Evolutionary conservation across 2,329 filamentous ascomycete genomes (phyloP), one percentile per base, ranked within the genome.

Genomic region (Ceratocystis cacaofunesta): DNA sequence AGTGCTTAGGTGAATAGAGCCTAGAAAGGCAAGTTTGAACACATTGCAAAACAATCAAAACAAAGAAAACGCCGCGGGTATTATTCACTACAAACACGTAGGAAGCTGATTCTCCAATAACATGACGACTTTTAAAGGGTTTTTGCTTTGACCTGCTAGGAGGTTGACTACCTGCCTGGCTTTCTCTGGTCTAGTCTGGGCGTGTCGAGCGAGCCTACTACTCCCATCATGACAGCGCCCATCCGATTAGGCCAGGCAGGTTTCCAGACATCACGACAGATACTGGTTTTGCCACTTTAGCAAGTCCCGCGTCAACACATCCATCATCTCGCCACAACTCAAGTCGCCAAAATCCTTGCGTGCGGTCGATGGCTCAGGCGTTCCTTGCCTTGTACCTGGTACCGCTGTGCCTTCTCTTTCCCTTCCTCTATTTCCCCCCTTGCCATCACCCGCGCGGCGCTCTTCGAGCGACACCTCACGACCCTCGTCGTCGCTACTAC

Each of bases 271-370:
- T 69, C 17, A 68, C 72, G 69, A 76, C 64, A 77, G 73, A 70
- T 82, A 91, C 71, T 89, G 83, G 69, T 87, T 86, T 76, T 95
- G 90, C 90, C 90, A 95, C 71, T 88, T 87, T 69, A 92, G 83
- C 71, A 95, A 80, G 73, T 91, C 85, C 68, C 88, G 82, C 68
- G 88, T 92, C 73, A 95, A 75, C 70, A 85, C 81, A 73, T 95
- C 90, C 89, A 95, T 95, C 89, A 95, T 95, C 75, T 95, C 89
- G 69, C 89, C 79, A 70, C 87, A 91, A 66, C 79, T 88, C 69
- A 96, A 78, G 7, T 87, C 82, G 70, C 86, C 89, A 74, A 95
- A 95, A 0, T 86, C 82, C 70, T 77, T 80, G 19, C 68, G 61
- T 17, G 61, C 36, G 41, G 64, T 62, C 10, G 36, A 62, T 41